Base-by-base conservation (phyloP, 805 yeast genomes). In the Myxozyma sirexii region DNA sequence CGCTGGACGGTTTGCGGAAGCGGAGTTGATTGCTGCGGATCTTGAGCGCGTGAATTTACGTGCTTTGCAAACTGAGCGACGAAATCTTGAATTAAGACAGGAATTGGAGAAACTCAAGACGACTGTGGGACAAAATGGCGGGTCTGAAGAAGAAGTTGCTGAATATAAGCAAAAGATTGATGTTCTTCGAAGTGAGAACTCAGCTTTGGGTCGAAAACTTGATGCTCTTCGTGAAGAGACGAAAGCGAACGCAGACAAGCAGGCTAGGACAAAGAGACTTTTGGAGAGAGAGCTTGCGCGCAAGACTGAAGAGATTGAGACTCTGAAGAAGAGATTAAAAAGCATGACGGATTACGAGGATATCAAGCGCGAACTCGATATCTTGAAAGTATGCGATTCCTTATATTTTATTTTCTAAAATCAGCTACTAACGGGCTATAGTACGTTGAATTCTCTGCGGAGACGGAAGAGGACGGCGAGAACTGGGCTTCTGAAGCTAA, bases 331-430 rank as follows among this genome's bases (percentile, higher is more conserved):
- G 26, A 80, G 82, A 57, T 69, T 87, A 45, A 75, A 75, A 2
- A 72, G 76, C 33, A 82, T 84, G 53, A 74, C 79, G 1, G 97
- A 91, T 70, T 91, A 92, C 72, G 91, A 88, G 54, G 91, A 89
- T 62, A 71, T 91, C 49, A 90, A 90, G 71, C 81, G 83, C 51
- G 97, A 92, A 68, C 76, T 92, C 64, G 81, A 80, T 19, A 81
- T 90, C 26, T 71, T 91, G 61, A 84, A 87, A 70, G 85, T 86
- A 63, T 85, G 90, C 10, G 10, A 39, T 90, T 88, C 68, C 87
- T 90, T 74, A 2, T 77, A 74, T 24, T 37, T 1, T 15, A 48
- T 12, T n/a, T n/a, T n/a, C 39, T 7, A 74, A 68, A 29, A 68
- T 5, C 73, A 64, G 71, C 4, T 13, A 48, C 42, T 37, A 37